A percentile compares a stretch with the other conserved stretches of the same genome.
Conservation (phyloP, 1,284 basidiomycete genomes). For the Tremellales sp. region DNA sequence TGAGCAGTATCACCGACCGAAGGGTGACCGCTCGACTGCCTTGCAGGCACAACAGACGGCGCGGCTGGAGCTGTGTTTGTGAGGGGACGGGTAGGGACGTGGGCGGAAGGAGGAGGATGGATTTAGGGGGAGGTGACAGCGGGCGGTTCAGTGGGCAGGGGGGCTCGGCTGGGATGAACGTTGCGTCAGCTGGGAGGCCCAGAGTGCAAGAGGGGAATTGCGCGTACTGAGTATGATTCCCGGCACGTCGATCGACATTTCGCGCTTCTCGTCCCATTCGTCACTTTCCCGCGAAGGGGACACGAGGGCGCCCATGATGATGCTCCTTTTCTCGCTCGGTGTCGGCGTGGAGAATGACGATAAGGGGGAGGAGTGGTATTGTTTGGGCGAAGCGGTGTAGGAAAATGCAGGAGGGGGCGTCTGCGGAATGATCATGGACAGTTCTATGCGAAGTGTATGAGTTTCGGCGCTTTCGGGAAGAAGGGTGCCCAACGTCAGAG, state of each 20-base stretch:
- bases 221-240: conserved; percentile 22
- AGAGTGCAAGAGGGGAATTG: background rate
- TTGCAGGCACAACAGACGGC: background rate
- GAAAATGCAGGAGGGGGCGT: too few species aligned
- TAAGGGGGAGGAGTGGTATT: conserved; percentile 4
- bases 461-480: too few species aligned
- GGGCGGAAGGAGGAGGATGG: conserved; percentile 21
- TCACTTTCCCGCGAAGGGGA: conserved; percentile 2
- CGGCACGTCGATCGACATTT: conserved; percentile 15
- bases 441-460: too few species aligned
- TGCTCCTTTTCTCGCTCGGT: conserved; percentile 1
- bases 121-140: conserved; percentile 18
- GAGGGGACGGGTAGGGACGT: conserved; percentile 7
- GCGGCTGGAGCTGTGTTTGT: background rate
- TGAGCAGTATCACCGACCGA: conserved; percentile 9
- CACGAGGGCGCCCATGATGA: conserved; percentile 13
- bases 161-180: background rate
- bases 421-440: too few species aligned
- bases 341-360: background rate
- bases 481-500: too few species aligned
- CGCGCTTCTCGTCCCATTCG: conserved; percentile 6
- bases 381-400: background rate
- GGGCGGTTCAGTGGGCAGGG: conserved; percentile 11
- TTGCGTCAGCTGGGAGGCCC: background rate
- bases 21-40: background rate